These are phyloP conservation scores for Sporothrix brasiliensis DNA, from an alignment of 2,329 filamentous ascomycete species.

Conservation along the genomic window DNA sequence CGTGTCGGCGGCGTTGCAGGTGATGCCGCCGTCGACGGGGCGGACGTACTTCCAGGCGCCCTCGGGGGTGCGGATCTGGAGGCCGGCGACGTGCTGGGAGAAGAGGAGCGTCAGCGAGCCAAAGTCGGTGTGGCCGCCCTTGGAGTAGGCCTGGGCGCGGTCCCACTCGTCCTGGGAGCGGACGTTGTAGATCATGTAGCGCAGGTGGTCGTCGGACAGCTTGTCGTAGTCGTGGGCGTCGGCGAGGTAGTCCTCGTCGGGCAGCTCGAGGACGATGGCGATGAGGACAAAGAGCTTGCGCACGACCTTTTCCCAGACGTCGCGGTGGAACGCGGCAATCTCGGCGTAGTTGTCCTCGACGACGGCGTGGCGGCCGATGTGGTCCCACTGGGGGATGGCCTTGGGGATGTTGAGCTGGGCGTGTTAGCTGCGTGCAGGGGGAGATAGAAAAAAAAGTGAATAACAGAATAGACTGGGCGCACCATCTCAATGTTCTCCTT, in stretches of 20 bases:
- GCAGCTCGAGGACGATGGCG: slow-evolving; percentile 55
- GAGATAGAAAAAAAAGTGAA: too few relatives aligned
- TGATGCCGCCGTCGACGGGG: slow-evolving; percentile 49
- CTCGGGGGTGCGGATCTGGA: slow-evolving; percentile 73
- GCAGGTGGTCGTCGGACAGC: slow-evolving; percentile 55
- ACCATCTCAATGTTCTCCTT: slow-evolving; percentile 58
- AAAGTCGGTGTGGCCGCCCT: slow-evolving; percentile 87
- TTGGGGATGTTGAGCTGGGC: slow-evolving; percentile 52
- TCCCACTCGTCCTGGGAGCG: slow-evolving; percentile 48
- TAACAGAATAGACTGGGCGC: background rate
- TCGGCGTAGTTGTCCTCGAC: slow-evolving; percentile 49
- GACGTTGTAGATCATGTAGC: slow-evolving; percentile 57
- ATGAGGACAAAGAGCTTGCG: slow-evolving; percentile 36
- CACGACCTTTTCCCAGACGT: slow-evolving; percentile 39
- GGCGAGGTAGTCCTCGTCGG: slow-evolving; percentile 52
- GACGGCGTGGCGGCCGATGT: slow-evolving; percentile 39
- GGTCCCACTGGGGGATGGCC: slow-evolving; percentile 39
- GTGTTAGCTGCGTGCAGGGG: too few relatives aligned
- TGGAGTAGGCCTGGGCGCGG: slow-evolving; percentile 33
- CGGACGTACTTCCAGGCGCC: slow-evolving; percentile 54
- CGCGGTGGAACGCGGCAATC: slow-evolving; percentile 49
- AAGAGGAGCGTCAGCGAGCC: slow-evolving; percentile 73
- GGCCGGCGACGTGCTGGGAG: slow-evolving; percentile 76
- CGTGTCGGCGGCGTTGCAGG: slow-evolving; percentile 47
- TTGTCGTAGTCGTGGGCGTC: slow-evolving; percentile 56